Percentiles rank a stretch among this genome's conserved stretches.
phyloP scores from a whole-genome alignment of 306 rosid species.

The Casuarina cunninghamiana region DNA sequence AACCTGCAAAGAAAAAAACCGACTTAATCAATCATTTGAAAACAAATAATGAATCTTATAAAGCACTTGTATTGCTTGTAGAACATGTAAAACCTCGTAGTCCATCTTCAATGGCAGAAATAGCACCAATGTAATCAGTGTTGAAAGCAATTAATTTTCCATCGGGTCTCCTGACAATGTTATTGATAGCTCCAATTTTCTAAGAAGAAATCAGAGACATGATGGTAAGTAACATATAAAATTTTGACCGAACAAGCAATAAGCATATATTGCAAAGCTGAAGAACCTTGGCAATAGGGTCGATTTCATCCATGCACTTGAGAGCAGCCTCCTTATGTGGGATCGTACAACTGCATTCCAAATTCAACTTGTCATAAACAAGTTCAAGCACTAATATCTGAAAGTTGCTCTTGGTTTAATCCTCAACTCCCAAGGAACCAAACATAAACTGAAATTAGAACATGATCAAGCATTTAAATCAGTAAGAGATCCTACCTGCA shows the following conservation, averaged over 20 bases:
- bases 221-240: background rate
- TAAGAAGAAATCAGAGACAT: conserved; percentile 3
- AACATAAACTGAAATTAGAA: background rate
- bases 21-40: background rate
- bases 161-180: conserved; percentile 31
- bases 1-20: conserved; percentile 13
- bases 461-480: background rate
- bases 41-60: background rate
- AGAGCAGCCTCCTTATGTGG: conserved; percentile 59
- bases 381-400: background rate
- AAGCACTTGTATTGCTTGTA: background rate
- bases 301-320: conserved; percentile 50
- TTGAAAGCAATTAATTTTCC: conserved; percentile 33
- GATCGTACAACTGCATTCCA: conserved; percentile 42
- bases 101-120: conserved; percentile 32
- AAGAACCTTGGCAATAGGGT: conserved; percentile 46
- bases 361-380: background rate
- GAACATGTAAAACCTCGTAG: conserved; percentile 19
- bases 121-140: conserved; percentile 35
- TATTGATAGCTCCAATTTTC: conserved; percentile 38
- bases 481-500: conserved; percentile 37
- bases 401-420: background rate
- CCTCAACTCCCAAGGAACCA: background rate
- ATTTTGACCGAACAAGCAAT: background rate
- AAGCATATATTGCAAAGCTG: background rate